Evolutionary conservation across 2,329 filamentous ascomycete species (phyloP).

Genomic region (Phialocephala sp.): DNA sequence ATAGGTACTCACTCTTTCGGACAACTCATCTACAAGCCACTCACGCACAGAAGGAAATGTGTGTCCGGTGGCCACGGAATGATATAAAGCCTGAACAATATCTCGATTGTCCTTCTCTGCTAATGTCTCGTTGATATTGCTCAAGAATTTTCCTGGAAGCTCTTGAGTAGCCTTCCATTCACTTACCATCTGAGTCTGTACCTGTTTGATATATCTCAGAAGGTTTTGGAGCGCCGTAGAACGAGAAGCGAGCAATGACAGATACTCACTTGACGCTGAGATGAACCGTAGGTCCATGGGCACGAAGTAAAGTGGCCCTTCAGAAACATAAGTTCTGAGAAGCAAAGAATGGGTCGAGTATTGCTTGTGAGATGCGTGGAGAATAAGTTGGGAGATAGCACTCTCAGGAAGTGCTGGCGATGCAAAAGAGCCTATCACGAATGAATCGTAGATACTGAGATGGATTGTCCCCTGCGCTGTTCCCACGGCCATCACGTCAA

Average conservation of each 20-base stretch:
- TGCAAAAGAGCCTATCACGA: constrained; percentile 73
- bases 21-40: constrained; percentile 85
- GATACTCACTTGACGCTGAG: constrained; percentile 75
- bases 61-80: constrained; percentile 83
- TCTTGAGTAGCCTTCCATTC: constrained; percentile 87
- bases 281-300: constrained; percentile 87
- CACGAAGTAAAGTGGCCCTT: constrained; percentile 61
- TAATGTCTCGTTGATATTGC: constrained; percentile 77
- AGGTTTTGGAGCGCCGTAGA: constrained; percentile 87
- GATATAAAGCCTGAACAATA: constrained; percentile 79
- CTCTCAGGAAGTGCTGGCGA: constrained; percentile 46
- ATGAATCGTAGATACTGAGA: constrained; percentile 84
- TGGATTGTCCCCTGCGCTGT: constrained; percentile 74
- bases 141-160: constrained; percentile 77
- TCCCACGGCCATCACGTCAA: constrained; percentile 79
- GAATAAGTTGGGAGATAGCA: constrained; percentile 45
- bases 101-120: constrained; percentile 66
- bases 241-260: constrained; percentile 85
- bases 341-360: constrained; percentile 80
- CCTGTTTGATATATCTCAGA: constrained; percentile 82
- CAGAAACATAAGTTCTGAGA: constrained; percentile 52
- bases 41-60: constrained; percentile 78
- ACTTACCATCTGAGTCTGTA: constrained; percentile 75
- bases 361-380: constrained; percentile 74
- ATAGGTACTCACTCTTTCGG: constrained; percentile 67